Conservation (phyloP, 2,329 filamentous ascomycete species). For the Westerdykella sp. region DNA sequence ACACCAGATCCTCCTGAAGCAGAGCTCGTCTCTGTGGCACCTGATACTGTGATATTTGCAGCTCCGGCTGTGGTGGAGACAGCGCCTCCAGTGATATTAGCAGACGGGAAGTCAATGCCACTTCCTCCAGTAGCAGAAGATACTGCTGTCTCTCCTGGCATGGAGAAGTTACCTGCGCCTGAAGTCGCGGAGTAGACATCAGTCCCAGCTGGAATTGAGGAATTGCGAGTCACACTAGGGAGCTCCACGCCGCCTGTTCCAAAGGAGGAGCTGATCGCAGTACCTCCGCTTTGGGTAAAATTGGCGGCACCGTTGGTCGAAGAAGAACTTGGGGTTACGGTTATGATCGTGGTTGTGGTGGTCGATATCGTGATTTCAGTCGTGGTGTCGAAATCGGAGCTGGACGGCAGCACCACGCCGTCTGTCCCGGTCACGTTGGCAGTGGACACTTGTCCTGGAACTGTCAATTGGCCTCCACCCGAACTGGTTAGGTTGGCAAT, state of each 20-base stretch:
- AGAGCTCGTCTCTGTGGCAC: too few relatives aligned
- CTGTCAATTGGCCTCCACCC: background rate
- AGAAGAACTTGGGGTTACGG: background rate
- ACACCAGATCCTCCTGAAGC: too few relatives aligned
- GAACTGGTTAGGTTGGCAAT: background rate
- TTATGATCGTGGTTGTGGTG: background rate
- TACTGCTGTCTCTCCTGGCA: conserved; percentile 4
- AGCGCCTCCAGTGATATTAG: too few relatives aligned
- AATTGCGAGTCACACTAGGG: background rate
- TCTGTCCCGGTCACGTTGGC: background rate
- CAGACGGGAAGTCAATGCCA: conserved; percentile 7
- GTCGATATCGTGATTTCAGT: background rate
- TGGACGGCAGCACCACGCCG: background rate
- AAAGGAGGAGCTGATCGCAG: background rate
- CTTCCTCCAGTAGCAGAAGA: conserved; percentile 5
- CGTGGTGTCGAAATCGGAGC: background rate
- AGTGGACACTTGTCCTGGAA: background rate
- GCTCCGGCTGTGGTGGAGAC: too few relatives aligned
- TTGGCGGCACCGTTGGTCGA: conserved; percentile 6
- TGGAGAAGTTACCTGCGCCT: conserved; percentile 3
- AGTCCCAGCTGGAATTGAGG: background rate
- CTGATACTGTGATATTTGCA: too few relatives aligned
- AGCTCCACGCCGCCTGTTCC: background rate
- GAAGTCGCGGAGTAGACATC: conserved; percentile 2
- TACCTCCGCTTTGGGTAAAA: conserved; percentile 10